phyloP scores from a whole-genome alignment of 2,329 filamentous ascomycete species.

The Elsinoe necatrix region DNA sequence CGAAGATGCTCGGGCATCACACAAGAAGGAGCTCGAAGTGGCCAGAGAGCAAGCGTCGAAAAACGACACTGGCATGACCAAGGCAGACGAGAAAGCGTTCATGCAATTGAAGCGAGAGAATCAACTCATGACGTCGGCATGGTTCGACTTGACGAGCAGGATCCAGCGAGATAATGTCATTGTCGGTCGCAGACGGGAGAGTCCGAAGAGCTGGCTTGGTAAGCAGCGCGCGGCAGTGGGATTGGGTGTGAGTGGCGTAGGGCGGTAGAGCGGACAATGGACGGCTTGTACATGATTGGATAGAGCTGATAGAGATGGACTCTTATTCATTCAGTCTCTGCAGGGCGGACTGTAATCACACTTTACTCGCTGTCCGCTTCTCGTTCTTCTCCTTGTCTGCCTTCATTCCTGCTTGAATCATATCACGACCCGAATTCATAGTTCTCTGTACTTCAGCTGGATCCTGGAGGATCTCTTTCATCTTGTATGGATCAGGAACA shows the following conservation, averaged over 20 bases:
- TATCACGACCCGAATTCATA: background rate
- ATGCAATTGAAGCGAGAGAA: conserved; percentile 70
- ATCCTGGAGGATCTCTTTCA: conserved; percentile 52
- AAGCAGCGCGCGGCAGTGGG: conserved; percentile 57
- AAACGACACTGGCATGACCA: conserved; percentile 9
- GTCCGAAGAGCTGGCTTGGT: conserved; percentile 73
- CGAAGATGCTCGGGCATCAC: conserved; percentile 12
- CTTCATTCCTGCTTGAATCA: conserved; percentile 18
- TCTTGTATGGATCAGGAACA: conserved; percentile 56
- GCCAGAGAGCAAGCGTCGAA: background rate
- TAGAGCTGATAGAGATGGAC: background rate
- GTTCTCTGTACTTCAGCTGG: conserved; percentile 47
- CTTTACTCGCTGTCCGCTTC: background rate
- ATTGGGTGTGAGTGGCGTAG: conserved; percentile 6
- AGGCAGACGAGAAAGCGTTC: conserved; percentile 38
- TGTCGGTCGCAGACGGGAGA: conserved; percentile 64
- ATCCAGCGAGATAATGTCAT: conserved; percentile 78
- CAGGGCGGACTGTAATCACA: background rate
- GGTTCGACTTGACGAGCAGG: conserved; percentile 72
- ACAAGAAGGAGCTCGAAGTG: conserved; percentile 16
- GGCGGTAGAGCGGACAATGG: background rate
- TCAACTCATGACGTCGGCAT: conserved; percentile 69
- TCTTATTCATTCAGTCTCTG: background rate
- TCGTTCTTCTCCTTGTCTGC: background rate
- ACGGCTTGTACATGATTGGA: conserved; percentile 26